These are phyloP conservation scores for Corymbia maculata DNA, from an alignment of 345 rosid genomes.

Conservation along the genomic window DNA sequence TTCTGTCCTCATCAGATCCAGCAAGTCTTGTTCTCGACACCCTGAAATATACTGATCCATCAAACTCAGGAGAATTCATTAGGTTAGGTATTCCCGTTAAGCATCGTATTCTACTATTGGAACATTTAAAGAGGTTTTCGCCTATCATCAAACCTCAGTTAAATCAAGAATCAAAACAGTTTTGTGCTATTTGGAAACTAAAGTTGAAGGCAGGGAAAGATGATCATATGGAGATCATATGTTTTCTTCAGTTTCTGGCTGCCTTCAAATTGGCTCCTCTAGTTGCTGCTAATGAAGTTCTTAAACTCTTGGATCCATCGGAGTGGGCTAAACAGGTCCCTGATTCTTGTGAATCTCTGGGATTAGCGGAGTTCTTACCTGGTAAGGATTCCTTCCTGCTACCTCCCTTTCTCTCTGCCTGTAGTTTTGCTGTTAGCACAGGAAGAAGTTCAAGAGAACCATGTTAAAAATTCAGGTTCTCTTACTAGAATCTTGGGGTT, in stretches of 20 bases:
- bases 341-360: constrained; percentile 15
- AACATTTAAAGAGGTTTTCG: constrained; percentile 15
- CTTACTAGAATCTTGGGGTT: neutral
- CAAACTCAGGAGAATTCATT: neutral
- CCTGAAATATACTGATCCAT: constrained; percentile 5
- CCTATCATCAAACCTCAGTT: constrained; percentile 8
- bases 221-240: constrained; percentile 13
- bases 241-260: constrained; percentile 31
- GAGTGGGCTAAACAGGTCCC: constrained; percentile 14
- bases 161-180: constrained; percentile 7
- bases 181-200: constrained; percentile 23
- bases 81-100: constrained; percentile 2
- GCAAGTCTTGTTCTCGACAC: constrained; percentile 23
- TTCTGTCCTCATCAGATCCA: constrained; percentile 16
- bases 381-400: constrained; percentile 6
- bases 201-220: constrained; percentile 8
- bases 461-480: neutral
- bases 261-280: constrained; percentile 16
- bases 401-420: neutral
- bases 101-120: constrained; percentile 8
- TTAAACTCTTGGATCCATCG: constrained; percentile 9
- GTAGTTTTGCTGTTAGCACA: neutral
- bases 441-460: neutral
- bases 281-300: constrained; percentile 18
- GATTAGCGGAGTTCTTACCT: constrained; percentile 9